Evolutionary conservation across 1,284 basidiomycete species (phyloP).

Genomic region (Rhodotorula sp.): DNA sequence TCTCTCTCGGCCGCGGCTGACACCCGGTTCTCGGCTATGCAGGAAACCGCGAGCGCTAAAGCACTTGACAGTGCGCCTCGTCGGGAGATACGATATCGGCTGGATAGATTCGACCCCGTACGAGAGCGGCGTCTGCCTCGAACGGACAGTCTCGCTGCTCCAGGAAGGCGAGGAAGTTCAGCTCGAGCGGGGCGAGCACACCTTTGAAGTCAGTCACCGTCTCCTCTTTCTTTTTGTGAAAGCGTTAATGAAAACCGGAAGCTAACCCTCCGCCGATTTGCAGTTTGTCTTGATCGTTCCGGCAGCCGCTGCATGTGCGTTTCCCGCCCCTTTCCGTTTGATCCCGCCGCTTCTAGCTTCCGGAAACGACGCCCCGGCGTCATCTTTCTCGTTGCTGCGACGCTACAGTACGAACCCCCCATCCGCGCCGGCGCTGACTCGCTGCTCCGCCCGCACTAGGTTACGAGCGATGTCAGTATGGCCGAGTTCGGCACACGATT

Average conservation of each 20-base stretch:
- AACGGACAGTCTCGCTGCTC: constrained; percentile 33
- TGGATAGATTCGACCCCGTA: constrained; percentile 36
- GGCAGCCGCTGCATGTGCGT: constrained; percentile 20
- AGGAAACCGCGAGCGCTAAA: constrained; percentile 30
- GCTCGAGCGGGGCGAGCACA: constrained; percentile 38
- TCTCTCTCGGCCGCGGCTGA: too few species aligned
- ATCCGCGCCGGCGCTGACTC: not conserved
- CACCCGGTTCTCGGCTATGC: not conserved
- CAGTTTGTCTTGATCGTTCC: constrained; percentile 39
- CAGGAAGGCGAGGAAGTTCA: constrained; percentile 21
- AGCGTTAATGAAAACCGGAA: not conserved
- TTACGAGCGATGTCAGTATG: constrained; percentile 38
- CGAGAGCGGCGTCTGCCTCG: constrained; percentile 31
- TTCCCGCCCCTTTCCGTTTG: not conserved
- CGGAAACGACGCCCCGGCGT: too few species aligned
- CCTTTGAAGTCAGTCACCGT: constrained; percentile 33
- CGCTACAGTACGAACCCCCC: too few species aligned
- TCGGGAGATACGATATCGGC: constrained; percentile 33
- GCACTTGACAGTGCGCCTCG: constrained; percentile 25
- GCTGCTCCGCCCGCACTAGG: not conserved
- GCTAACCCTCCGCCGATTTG: too few species aligned
- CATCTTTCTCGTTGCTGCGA: too few species aligned
- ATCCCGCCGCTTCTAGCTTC: not conserved
- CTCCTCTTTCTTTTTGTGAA: too few species aligned
- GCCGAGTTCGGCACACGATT: constrained; percentile 34